Percentiles rank a stretch among this genome's conserved stretches.
These are phyloP conservation scores for Trypethelium eluteriae DNA, from an alignment of 495 filamentous ascomycete species.

Conservation along the genomic window DNA sequence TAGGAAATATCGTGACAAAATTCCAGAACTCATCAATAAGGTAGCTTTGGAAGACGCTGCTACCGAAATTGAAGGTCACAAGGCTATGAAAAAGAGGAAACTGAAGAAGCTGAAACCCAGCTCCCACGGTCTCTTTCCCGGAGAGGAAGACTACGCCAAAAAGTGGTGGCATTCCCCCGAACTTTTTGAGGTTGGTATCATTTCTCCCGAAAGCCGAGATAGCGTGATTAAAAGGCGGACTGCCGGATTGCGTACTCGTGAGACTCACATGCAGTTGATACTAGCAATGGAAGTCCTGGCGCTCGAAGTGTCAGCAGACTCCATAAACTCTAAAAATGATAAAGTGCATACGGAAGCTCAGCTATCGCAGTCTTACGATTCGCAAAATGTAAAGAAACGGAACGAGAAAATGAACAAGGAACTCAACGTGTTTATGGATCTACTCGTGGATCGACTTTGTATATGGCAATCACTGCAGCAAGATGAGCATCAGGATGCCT, in stretches of 20 bases:
- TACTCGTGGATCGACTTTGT: slow-evolving; percentile 81
- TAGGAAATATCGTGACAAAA: slow-evolving; percentile 73
- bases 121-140: slow-evolving; percentile 68
- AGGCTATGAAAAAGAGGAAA: slow-evolving; percentile 41
- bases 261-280: slow-evolving; percentile 87
- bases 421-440: slow-evolving; percentile 61
- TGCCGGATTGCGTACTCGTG: slow-evolving; percentile 52
- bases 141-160: slow-evolving; percentile 65
- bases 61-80: slow-evolving; percentile 13
- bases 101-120: slow-evolving; percentile 66
- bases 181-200: slow-evolving; percentile 41
- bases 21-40: slow-evolving; percentile 59
- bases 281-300: slow-evolving; percentile 81
- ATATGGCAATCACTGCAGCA: slow-evolving; percentile 86
- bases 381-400: slow-evolving; percentile 36
- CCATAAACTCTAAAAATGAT: slow-evolving; percentile 14
- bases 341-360: slow-evolving; percentile 21
- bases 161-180: slow-evolving; percentile 60
- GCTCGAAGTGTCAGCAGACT: slow-evolving; percentile 41
- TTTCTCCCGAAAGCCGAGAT: slow-evolving; percentile 42
- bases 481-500: slow-evolving; percentile 45
- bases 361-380: slow-evolving; percentile 23
- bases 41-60: slow-evolving; percentile 47
- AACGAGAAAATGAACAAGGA: slow-evolving; percentile 50
- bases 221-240: slow-evolving; percentile 51